These are phyloP conservation scores for Gymnopus androsaceus DNA, from an alignment of 1,284 basidiomycete species.

Conservation along the genomic window DNA sequence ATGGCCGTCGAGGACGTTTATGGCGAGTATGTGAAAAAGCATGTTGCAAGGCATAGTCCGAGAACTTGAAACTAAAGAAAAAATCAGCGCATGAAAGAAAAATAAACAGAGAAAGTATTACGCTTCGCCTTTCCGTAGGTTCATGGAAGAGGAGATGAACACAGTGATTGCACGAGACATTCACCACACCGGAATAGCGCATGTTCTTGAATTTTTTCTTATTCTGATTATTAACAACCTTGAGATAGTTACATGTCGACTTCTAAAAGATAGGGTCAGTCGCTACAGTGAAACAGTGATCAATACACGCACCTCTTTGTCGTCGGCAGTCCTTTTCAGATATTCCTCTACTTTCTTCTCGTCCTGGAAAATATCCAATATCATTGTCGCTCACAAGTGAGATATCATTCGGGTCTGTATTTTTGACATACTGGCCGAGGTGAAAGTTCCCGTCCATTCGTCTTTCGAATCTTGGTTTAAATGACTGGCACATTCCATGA, in stretches of 20 bases:
- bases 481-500: neutral
- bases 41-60: neutral
- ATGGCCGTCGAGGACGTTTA: neutral
- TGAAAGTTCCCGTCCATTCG: neutral
- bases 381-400: neutral
- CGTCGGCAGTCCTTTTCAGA: constrained; percentile 1
- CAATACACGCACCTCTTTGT: neutral
- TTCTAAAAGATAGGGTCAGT: constrained; percentile 26
- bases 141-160: constrained; percentile 1
- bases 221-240: constrained; percentile 15
- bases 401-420: neutral
- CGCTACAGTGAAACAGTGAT: neutral
- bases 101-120: neutral
- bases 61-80: neutral
- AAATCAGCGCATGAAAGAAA: neutral
- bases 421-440: neutral
- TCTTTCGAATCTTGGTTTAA: neutral
- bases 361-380: neutral
- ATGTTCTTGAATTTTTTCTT: constrained; percentile 17
- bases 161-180: constrained; percentile 10
- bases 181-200: constrained; percentile 10
- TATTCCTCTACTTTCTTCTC: neutral
- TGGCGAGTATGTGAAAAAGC: neutral
- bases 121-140: constrained; percentile 1
- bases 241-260: constrained; percentile 16